Conservation (phyloP, 306 rosid genomes). For the Albizia julibrissin region DNA sequence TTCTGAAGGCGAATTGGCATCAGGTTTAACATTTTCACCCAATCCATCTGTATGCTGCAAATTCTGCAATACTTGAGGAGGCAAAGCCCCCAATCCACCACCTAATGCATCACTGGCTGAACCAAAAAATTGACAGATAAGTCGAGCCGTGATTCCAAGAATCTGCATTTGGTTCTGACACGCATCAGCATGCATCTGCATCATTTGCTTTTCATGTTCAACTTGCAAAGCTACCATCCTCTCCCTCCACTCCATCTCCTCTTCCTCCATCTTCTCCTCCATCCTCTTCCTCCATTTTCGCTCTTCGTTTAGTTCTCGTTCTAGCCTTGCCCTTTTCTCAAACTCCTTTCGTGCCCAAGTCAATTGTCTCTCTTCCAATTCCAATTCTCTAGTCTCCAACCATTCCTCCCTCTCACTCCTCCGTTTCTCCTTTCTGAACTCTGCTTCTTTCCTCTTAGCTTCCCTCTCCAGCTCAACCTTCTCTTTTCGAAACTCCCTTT, state of each 20-base stretch:
- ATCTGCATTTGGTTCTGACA: constrained; percentile 92
- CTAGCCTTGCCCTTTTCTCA: constrained; percentile 59
- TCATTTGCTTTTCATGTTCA: constrained; percentile 87
- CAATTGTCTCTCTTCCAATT: constrained; percentile 61
- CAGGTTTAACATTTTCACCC: constrained; percentile 71
- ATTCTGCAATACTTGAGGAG: constrained; percentile 79
- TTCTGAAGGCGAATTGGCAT: constrained; percentile 83
- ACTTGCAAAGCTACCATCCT: constrained; percentile 82
- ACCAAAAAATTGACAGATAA: constrained; percentile 78
- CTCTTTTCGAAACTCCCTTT: constrained; percentile 61
- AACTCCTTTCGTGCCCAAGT: constrained; percentile 55
- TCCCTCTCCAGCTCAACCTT: constrained; percentile 50
- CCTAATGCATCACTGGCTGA: constrained; percentile 71
- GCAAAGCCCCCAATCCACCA: constrained; percentile 64
- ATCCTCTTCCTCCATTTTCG: constrained; percentile 58
- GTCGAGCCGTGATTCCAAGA: constrained; percentile 73
- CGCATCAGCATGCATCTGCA: constrained; percentile 88
- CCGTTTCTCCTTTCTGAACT: constrained; percentile 46
- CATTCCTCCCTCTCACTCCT: constrained; percentile 50
- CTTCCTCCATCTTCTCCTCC: constrained; percentile 85
- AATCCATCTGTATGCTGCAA: constrained; percentile 71
- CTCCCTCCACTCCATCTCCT: constrained; percentile 92
- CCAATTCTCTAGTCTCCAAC: constrained; percentile 56
- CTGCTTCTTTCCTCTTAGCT: constrained; percentile 52
- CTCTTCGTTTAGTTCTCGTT: constrained; percentile 57